Evolutionary conservation across 208 protist genomes (phyloP).

Genomic region (Wallacemonas rigidus): DNA sequence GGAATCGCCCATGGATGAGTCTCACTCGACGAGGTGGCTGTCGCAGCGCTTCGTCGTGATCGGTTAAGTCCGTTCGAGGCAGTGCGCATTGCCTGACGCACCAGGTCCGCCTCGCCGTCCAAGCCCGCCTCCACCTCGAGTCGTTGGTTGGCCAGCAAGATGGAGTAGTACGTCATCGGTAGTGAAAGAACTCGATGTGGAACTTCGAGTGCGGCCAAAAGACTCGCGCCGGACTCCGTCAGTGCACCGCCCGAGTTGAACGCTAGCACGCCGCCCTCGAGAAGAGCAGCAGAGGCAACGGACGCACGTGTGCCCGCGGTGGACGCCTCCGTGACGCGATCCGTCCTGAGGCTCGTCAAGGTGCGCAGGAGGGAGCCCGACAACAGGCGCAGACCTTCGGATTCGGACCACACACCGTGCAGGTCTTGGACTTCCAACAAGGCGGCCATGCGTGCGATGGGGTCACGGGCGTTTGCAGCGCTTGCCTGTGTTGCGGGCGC

Average conservation of each 20-base stretch:
- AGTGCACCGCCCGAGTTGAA: constrained; percentile 48
- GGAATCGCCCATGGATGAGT: neutral
- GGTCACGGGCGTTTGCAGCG: neutral
- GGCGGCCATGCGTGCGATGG: neutral
- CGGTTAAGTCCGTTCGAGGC: constrained; percentile 3
- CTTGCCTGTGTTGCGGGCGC: neutral
- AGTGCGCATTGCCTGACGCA: constrained; percentile 3
- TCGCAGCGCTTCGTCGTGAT: too few species aligned
- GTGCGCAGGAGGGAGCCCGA: constrained; percentile 27
- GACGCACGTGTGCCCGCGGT: neutral
- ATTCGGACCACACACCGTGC: constrained; percentile 37
- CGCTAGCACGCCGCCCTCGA: constrained; percentile 52
- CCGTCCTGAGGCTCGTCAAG: constrained; percentile 12
- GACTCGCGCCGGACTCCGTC: constrained; percentile 59
- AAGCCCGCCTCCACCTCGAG: constrained; percentile 39
- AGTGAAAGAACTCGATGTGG: constrained; percentile 40
- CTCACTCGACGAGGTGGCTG: neutral
- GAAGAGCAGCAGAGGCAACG: constrained; percentile 19
- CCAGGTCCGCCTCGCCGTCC: constrained; percentile 1
- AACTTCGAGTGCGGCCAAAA: constrained; percentile 20
- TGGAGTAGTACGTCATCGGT: constrained; percentile 53
- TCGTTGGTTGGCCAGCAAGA: constrained; percentile 48
- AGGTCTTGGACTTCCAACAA: neutral
- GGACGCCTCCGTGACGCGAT: too few species aligned
- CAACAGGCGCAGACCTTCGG: constrained; percentile 47